Percentiles rank a stretch among this genome's conserved stretches.
phyloP scores from a whole-genome alignment of 1,284 basidiomycete genomes.

The Inonotus obliquus region DNA sequence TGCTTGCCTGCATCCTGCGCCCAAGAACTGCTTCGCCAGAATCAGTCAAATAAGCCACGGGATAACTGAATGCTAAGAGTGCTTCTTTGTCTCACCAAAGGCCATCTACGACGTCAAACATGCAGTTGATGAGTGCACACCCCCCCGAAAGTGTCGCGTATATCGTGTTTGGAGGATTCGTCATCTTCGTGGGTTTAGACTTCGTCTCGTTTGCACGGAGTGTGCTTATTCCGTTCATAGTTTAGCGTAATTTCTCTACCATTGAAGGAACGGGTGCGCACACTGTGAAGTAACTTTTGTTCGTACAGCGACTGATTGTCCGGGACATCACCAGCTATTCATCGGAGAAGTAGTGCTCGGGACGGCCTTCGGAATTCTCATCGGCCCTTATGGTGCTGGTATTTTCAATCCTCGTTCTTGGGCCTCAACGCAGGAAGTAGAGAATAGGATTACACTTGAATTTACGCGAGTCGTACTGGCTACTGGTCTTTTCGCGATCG shows the following conservation, averaged over 20 bases:
- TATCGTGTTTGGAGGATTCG: constrained; percentile 75
- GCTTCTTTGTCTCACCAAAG: not conserved
- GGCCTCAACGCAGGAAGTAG: constrained; percentile 36
- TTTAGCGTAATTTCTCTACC: constrained; percentile 80
- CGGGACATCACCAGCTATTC: constrained; percentile 62
- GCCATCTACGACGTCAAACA: not conserved
- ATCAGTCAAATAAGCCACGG: not conserved
- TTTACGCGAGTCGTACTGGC: constrained; percentile 67
- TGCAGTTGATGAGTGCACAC: constrained; percentile 7
- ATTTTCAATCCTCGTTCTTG: constrained; percentile 81
- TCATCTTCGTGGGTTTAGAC: constrained; percentile 45
- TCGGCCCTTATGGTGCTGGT: constrained; percentile 75
- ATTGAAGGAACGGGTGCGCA: constrained; percentile 68
- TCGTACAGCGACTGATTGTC: not conserved
- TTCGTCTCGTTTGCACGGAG: not conserved
- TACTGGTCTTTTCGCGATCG: constrained; percentile 68
- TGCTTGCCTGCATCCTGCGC: no score
- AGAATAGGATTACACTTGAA: constrained; percentile 72
- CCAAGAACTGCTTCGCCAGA: no score
- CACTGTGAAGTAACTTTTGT: not conserved
- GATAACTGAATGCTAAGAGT: not conserved
- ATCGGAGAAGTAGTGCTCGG: constrained; percentile 93
- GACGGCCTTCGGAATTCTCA: constrained; percentile 69
- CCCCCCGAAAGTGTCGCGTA: constrained; percentile 37
- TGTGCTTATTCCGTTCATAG: constrained; percentile 29